Percentiles rank a stretch among this genome's conserved stretches.
Conservation (phyloP, 768 basidiomycete genomes). For the Russula earlei region DNA sequence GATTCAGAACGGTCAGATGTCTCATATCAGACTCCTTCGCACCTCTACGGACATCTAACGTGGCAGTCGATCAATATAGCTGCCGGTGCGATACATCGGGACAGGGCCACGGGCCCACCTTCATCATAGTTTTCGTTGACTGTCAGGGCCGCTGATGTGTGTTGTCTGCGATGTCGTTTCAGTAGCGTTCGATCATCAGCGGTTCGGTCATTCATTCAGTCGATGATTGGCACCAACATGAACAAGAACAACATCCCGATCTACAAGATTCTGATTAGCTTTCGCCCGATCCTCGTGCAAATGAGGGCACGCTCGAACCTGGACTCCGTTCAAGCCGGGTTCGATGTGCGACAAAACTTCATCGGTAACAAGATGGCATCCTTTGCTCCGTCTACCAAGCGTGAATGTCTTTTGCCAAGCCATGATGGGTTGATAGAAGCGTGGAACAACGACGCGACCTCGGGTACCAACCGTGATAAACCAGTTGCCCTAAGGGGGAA, state of each 20-base stretch:
- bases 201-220: too few species aligned
- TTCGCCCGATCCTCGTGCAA: neutral
- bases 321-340: slow-evolving; percentile 55
- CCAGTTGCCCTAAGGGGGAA: neutral
- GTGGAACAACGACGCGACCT: too few species aligned
- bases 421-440: slow-evolving; percentile 35
- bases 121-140: slow-evolving; percentile 87
- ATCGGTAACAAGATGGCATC: slow-evolving; percentile 79
- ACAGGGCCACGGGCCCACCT: slow-evolving; percentile 32
- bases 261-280: slow-evolving; percentile 28
- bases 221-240: slow-evolving; percentile 44
- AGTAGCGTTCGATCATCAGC: neutral
- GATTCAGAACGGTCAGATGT: too few species aligned
- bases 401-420: slow-evolving; percentile 86
- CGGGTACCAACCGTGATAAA: too few species aligned
- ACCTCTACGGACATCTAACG: slow-evolving; percentile 38
- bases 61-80: neutral
- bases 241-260: slow-evolving; percentile 85
- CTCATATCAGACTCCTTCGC: slow-evolving; percentile 2
- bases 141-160: slow-evolving; percentile 71
- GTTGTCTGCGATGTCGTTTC: slow-evolving; percentile 36
- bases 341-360: slow-evolving; percentile 60
- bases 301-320: slow-evolving; percentile 33
- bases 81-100: neutral
- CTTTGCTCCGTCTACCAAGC: slow-evolving; percentile 42